Conservation (phyloP, 306 rosid genomes). For the Prunus kanzakura region DNA sequence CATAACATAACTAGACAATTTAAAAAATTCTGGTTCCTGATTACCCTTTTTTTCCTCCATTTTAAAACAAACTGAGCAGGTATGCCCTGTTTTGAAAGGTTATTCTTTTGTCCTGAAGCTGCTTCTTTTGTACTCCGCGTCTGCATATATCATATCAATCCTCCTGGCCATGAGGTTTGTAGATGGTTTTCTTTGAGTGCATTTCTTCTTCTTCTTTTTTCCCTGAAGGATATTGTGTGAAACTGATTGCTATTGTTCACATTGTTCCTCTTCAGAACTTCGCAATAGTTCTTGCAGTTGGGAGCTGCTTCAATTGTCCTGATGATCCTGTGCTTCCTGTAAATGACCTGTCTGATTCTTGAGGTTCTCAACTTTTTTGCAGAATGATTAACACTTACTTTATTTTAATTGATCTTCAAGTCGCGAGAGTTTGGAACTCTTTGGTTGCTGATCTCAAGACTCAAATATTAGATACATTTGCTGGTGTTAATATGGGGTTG, state of each 20-base stretch:
- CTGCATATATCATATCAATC: conserved; percentile 75
- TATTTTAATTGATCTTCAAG: neutral
- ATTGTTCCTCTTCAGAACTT: conserved; percentile 46
- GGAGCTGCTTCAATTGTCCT: conserved; percentile 67
- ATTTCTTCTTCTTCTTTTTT: neutral
- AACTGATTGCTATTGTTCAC: conserved; percentile 43
- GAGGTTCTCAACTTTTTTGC: conserved; percentile 63
- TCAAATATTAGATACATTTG: too few relatives aligned
- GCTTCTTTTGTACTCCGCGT: conserved; percentile 73
- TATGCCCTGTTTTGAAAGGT: conserved; percentile 76
- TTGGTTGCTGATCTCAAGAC: neutral
- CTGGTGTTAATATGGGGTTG: too few relatives aligned
- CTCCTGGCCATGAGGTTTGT: conserved; percentile 85
- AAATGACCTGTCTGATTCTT: conserved; percentile 68
- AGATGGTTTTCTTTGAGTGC: conserved; percentile 27
- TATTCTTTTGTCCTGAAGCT: conserved; percentile 77
- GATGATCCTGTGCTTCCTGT: conserved; percentile 55
- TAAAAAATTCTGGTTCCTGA: neutral
- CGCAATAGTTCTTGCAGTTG: conserved; percentile 77
- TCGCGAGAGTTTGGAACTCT: neutral
- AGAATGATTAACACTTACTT: conserved; percentile 5
- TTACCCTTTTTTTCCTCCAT: neutral
- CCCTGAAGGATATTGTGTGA: neutral
- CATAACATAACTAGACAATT: neutral
- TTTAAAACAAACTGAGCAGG: conserved; percentile 33